These are phyloP conservation scores for Termitomyces bulborhizus DNA, from an alignment of 768 basidiomycete genomes.

Conservation along the genomic window DNA sequence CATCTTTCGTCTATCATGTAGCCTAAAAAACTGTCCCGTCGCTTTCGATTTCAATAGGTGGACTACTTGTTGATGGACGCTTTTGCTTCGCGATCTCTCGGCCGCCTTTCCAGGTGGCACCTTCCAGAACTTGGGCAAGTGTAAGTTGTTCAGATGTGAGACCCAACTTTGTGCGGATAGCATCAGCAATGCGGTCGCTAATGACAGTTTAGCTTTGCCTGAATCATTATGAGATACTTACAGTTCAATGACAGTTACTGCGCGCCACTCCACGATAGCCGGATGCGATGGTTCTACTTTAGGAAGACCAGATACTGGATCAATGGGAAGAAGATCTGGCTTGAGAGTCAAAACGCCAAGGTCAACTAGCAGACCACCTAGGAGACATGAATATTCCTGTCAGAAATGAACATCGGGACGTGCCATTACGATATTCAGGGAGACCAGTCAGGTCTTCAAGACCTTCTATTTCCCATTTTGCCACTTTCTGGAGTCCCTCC, in stretches of 20 bases:
- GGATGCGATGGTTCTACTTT: conserved; percentile 72
- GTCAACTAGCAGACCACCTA: conserved; percentile 87
- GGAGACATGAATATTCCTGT: neutral
- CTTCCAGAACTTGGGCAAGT: conserved; percentile 86
- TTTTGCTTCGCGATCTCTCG: conserved; percentile 82
- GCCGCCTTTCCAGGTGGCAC: conserved; percentile 96
- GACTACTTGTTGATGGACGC: conserved; percentile 70
- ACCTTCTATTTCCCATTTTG: conserved; percentile 80
- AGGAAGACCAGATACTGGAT: conserved; percentile 48
- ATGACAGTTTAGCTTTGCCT: neutral
- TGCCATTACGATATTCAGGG: conserved; percentile 94
- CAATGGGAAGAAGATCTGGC: conserved; percentile 44
- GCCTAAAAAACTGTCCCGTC: conserved; percentile 75
- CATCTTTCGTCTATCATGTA: too few species aligned
- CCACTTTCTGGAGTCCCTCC: conserved; percentile 70
- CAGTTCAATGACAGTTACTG: conserved; percentile 92
- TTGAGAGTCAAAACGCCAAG: conserved; percentile 73
- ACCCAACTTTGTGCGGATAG: conserved; percentile 55
- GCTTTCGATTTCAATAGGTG: conserved; percentile 81
- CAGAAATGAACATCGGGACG: neutral
- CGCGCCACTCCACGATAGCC: conserved; percentile 93
- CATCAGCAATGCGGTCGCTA: conserved; percentile 76
- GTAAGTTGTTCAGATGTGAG: conserved; percentile 49
- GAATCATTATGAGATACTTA: conserved; percentile 29
- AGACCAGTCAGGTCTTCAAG: conserved; percentile 85